Evolutionary conservation across 768 basidiomycete species (phyloP), one percentile per base, ranked within the genome.

Genomic region (Collybia mongolica): DNA sequence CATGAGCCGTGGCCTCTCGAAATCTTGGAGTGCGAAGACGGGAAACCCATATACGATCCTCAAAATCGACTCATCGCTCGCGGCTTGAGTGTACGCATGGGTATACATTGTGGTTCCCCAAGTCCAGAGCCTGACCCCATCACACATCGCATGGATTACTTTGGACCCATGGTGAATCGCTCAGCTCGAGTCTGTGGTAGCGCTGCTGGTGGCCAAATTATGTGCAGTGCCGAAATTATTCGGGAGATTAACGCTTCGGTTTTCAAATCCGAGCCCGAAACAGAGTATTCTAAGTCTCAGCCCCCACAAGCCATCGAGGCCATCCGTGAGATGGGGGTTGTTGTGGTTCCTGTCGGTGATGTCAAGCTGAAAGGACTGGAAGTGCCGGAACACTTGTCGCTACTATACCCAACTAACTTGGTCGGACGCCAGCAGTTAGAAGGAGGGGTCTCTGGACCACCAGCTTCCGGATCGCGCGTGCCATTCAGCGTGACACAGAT

Each of bases 141-240:
- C 62, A 96, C 93, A 3, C 75, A 84, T 52, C 88, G 97, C 39
- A 98, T 99, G 97, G 96, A 98, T 66, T 98, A 98, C 69, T 91
- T 96, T 60, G 95, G 95, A 0, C 87, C 93, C 1, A 92, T 97
- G 83, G 93, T 96, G 57, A 98, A 98, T 67, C 89, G 94, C 26
- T 79, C 95, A 0, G 84, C 96, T 5, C 81, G 96, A 36, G 90
- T 99, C 60, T 82, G 76, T 52, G 83, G 86, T 18, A 80, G 74
- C 50, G 94, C 97, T 0, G 82, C 83, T 7, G 97, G 97, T 6
- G 97, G 97, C 0, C 93, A 98, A 66, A 91, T 98, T 63, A 87
- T 90, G 82, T 88, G 90, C 61, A 93, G 90, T 61, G 80, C 84
- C 2, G 93, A 97, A 50, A 85, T 95, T 56, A 76, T 93, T 46